A percentile compares a stretch with the other conserved stretches of the same genome.
These are phyloP conservation scores for Dissophora ornata DNA, from an alignment of 192 early-diverging fungal genomes.

Conservation along the genomic window DNA sequence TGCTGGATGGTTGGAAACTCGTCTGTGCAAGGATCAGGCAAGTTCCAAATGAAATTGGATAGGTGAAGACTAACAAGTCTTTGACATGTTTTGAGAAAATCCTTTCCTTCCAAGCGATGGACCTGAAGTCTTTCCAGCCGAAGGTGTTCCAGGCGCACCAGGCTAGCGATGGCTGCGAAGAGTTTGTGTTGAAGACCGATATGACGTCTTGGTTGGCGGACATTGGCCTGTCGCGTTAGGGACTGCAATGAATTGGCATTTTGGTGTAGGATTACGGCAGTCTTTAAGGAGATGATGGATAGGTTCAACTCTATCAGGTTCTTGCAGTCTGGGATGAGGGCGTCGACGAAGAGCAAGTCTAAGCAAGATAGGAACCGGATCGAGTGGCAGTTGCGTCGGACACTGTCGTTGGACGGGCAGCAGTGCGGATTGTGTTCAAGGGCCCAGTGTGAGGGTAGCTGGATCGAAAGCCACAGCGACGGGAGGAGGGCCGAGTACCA, in stretches of 20 bases:
- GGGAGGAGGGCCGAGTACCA: conserved; percentile 6
- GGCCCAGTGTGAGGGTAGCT: conserved; percentile 15
- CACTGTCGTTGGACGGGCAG: background rate
- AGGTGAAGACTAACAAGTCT: conserved; percentile 3
- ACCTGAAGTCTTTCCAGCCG: conserved; percentile 3
- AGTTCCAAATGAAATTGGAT: background rate
- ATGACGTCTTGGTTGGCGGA: conserved; percentile 17
- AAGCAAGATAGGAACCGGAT: conserved; percentile 11
- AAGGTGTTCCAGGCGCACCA: background rate
- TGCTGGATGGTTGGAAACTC: conserved; percentile 5
- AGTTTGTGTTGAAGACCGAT: background rate
- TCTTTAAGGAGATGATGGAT: background rate
- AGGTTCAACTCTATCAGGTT: conserved; percentile 8
- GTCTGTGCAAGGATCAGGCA: background rate
- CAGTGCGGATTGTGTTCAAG: background rate
- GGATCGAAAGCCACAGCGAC: background rate
- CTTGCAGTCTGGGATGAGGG: conserved; percentile 6
- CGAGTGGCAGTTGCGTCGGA: background rate
- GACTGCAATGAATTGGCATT: conserved; percentile 9
- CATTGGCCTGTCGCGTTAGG: background rate
- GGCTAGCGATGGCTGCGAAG: background rate
- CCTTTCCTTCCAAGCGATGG: background rate
- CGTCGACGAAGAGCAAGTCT: conserved; percentile 1
- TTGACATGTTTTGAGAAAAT: conserved; percentile 1
- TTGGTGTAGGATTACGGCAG: background rate